Base-by-base conservation (phyloP, 352 stramenopile genomes). In the Globisporangium paddicum region DNA sequence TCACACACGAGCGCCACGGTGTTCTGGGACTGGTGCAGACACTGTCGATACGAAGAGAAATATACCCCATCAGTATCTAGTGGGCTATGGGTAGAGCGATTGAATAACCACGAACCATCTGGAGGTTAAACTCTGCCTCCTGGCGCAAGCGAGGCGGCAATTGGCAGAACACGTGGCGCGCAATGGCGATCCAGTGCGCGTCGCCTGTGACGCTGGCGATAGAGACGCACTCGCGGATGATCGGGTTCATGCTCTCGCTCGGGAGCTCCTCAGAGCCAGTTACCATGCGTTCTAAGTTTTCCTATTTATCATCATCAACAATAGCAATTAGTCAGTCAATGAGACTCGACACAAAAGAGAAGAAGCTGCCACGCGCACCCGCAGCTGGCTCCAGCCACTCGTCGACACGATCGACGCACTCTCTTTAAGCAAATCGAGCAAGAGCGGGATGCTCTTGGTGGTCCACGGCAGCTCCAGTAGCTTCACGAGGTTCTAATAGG, bases 61-160 rank as follows among this genome's bases (percentile, higher is more conserved):
- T 3, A 28, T 28, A 54, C 5, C n/a, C n/a, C 28, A 6, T 32
- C 6, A 32, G 28, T 32, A 6, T 7, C 28, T 32, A 32, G 28
- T n/a, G n/a, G n/a, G n/a, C 28, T 32, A 32, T 32, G 28, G 28
- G 28, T 6, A 32, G 28, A 32, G 28, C 28, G 6, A 32, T 32
- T 44, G 18, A 6, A 5, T 6, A 30, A 32, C 3, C 5, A 42
- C 34, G 19, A 68, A 92, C 82, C 78, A 90, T 90, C 63, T 90
- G 82, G 7, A 92, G 62, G 45, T 82, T 89, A 52, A 92, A 92
- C 25, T 92, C 82, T 6, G 80, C 77, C 44, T 90, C 82, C 55
- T 86, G 79, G 40, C 79, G 66, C 19, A 86, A 53, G 44, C 85
- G 69, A n/a, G 70, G 42, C 0, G 79, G 75, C 30, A 92, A 62